These are phyloP conservation scores for Guyanaporus albipodus DNA, from an alignment of 768 basidiomycete genomes.

Conservation along the genomic window DNA sequence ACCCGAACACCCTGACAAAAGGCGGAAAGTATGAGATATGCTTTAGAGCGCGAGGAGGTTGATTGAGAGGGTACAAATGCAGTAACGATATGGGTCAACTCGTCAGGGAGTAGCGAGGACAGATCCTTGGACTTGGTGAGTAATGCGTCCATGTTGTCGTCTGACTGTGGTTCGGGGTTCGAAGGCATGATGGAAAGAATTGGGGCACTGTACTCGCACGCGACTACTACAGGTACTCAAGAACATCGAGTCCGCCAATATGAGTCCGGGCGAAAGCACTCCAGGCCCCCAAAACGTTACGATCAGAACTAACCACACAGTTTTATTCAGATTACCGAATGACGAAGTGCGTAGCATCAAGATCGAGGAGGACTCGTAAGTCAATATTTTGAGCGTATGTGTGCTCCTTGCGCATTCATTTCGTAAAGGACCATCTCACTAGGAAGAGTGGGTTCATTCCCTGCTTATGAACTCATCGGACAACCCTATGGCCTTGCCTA, in stretches of 20 bases:
- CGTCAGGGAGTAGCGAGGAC: conserved; percentile 45
- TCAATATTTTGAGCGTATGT: conserved; percentile 2
- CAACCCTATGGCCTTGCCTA: conserved; percentile 87
- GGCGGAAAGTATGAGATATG: conserved; percentile 64
- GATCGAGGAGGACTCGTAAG: conserved; percentile 69
- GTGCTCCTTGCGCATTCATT: too few species aligned
- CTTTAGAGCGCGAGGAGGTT: conserved; percentile 53
- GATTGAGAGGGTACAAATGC: conserved; percentile 50
- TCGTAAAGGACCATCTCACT: conserved; percentile 59
- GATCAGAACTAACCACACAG: conserved; percentile 69
- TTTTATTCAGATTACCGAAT: conserved; percentile 76
- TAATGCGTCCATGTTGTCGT: conserved; percentile 25
- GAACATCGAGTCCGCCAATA: too few species aligned
- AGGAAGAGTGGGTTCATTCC: conserved; percentile 85
- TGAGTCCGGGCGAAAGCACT: conserved; percentile 13
- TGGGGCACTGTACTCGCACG: too few species aligned
- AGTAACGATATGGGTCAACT: conserved; percentile 47
- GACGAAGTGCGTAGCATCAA: conserved; percentile 75
- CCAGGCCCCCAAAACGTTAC: conserved; percentile 19
- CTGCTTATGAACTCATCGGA: conserved; percentile 70
- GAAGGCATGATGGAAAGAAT: conserved; percentile 12
- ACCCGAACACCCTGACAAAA: conserved; percentile 59
- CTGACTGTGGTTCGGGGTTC: background rate
- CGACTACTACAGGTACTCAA: too few species aligned
- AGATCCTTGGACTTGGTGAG: conserved; percentile 34